Percentiles rank a stretch among this genome's conserved stretches.
Conservation (phyloP, 2,329 filamentous ascomycete species). For the Apiospora koreana region DNA sequence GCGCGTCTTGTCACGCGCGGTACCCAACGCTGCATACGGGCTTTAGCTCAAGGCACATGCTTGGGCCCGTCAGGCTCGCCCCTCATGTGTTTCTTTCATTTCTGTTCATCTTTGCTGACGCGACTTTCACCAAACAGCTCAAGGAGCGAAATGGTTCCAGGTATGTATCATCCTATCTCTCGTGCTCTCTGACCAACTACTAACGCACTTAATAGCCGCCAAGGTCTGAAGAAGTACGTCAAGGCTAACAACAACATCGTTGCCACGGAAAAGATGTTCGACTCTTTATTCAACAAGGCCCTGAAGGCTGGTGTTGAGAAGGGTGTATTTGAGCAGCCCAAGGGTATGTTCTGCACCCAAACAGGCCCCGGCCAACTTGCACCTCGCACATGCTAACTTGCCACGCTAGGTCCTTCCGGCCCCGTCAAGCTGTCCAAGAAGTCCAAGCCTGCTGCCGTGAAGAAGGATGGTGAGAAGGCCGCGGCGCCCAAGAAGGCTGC, state of each 20-base stretch:
- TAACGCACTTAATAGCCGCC: slow-evolving; percentile 46
- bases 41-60: background rate
- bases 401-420: slow-evolving; percentile 69
- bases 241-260: slow-evolving; percentile 37
- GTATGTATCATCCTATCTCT: slow-evolving; percentile 29
- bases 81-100: background rate
- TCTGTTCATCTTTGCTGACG: slow-evolving; percentile 39
- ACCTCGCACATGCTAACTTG: slow-evolving; percentile 21
- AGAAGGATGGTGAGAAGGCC: slow-evolving; percentile 41
- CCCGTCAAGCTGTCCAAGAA: slow-evolving; percentile 93
- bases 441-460: slow-evolving; percentile 46
- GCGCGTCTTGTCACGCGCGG: slow-evolving; percentile 35
- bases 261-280: slow-evolving; percentile 56
- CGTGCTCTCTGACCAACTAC: slow-evolving; percentile 20
- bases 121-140: slow-evolving; percentile 44
- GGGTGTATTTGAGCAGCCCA: slow-evolving; percentile 85
- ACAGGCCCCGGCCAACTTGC: background rate
- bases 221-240: slow-evolving; percentile 61
- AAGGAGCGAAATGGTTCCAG: slow-evolving; percentile 64
- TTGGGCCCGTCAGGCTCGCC: background rate
- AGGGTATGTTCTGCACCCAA: slow-evolving; percentile 62
- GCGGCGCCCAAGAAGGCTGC: slow-evolving; percentile 38
- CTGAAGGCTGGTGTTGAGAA: slow-evolving; percentile 78
- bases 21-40: background rate
- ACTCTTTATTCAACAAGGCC: slow-evolving; percentile 68